Evolutionary conservation across 331 rosid genomes (phyloP).

Genomic region (Pyracantha coccinea): DNA sequence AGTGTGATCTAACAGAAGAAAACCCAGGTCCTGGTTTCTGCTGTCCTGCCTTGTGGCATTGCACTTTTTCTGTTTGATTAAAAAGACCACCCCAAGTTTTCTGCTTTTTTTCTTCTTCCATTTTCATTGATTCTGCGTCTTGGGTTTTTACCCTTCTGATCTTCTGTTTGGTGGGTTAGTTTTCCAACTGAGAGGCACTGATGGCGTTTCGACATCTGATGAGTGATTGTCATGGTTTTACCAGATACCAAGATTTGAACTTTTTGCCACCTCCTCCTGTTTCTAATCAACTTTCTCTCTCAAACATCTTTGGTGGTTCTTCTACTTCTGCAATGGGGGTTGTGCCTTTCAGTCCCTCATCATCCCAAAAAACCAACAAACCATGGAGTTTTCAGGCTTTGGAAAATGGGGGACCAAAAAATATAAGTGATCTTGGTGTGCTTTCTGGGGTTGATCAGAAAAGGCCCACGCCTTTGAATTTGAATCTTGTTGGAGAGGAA

Average conservation of each 20-base stretch:
- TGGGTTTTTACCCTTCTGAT: not conserved
- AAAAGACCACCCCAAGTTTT: not conserved
- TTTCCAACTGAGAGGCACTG: not conserved
- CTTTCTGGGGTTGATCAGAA: constrained; percentile 8
- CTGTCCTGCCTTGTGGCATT: not conserved
- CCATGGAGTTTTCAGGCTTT: constrained; percentile 1
- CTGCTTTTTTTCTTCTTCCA: not conserved
- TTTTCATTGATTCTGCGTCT: not conserved
- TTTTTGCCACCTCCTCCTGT: constrained; percentile 16
- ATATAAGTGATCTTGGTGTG: constrained; percentile 2
- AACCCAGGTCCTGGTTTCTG: not conserved
- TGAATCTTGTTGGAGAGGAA: constrained; percentile 35
- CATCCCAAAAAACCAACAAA: not conserved
- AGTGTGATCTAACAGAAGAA: not conserved
- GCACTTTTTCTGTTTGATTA: not conserved
- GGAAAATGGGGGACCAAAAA: constrained; percentile 13
- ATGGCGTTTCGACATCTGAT: constrained; percentile 30
- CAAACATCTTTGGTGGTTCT: constrained; percentile 9
- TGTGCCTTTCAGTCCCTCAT: constrained; percentile 26
- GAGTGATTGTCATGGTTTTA: constrained; percentile 15
- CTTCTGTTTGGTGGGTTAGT: not conserved
- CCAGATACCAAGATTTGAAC: constrained; percentile 16
- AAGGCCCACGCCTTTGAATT: constrained; percentile 22
- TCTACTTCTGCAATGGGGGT: constrained; percentile 28
- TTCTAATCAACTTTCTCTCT: constrained; percentile 5